These are phyloP conservation scores for Phytomonas sp. DNA, from an alignment of 208 protist genomes.

Conservation along the genomic window DNA sequence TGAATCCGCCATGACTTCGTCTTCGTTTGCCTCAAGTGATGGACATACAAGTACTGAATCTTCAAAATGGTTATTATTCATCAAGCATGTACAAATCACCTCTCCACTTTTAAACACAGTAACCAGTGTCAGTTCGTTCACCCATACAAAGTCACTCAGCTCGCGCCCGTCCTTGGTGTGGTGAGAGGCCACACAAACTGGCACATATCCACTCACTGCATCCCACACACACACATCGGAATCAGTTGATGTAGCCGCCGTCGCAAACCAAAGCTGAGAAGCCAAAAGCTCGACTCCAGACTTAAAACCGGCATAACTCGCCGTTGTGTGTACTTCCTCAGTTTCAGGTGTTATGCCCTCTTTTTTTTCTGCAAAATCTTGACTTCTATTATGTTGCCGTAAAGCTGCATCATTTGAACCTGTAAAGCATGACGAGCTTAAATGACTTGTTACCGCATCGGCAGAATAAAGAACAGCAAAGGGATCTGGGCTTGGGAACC, in stretches of 20 bases:
- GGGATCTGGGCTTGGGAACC: not conserved
- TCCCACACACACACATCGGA: constrained; percentile 75
- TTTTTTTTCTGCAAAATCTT: not conserved
- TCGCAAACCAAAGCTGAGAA: constrained; percentile 78
- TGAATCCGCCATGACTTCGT: not conserved
- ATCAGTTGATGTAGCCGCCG: constrained; percentile 40
- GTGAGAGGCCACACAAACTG: constrained; percentile 38
- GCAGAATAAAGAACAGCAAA: not conserved
- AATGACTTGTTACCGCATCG: not conserved
- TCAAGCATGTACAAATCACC: constrained; percentile 51
- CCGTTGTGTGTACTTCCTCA: constrained; percentile 3
- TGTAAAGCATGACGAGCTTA: not conserved
- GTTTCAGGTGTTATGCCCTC: not conserved
- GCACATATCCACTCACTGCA: constrained; percentile 49
- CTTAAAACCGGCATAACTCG: not conserved
- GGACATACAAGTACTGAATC: constrained; percentile 11
- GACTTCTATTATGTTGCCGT: not conserved
- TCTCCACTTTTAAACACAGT: constrained; percentile 53
- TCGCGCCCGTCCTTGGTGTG: constrained; percentile 17
- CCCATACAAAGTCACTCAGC: constrained; percentile 65
- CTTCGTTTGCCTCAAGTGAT: not conserved
- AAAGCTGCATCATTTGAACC: not conserved
- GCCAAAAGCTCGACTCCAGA: constrained; percentile 30
- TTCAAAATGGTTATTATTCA: constrained; percentile 29
- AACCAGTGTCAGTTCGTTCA: constrained; percentile 71